These are phyloP conservation scores for Aurantiochytrium sp. DNA, from an alignment of 108 stramenopile genomes.

Conservation along the genomic window DNA sequence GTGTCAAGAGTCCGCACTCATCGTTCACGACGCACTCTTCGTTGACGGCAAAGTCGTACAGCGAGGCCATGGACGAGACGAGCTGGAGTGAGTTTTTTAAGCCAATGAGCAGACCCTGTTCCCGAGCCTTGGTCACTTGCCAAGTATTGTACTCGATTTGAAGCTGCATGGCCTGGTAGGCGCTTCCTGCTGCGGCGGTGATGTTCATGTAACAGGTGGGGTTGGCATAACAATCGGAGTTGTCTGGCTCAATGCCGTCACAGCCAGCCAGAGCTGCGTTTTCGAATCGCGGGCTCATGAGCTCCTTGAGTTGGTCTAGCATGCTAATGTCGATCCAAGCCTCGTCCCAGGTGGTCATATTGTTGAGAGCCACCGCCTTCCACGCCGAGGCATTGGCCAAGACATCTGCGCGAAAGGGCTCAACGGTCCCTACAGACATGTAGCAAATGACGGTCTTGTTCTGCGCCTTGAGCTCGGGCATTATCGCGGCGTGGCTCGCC, in stretches of 20 bases:
- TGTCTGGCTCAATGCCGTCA: not conserved
- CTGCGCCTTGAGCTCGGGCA: not conserved
- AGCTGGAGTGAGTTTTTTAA: slow-evolving; percentile 24
- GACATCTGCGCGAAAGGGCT: not conserved
- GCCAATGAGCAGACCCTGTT: not conserved
- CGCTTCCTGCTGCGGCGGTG: not conserved
- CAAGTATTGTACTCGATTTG: not conserved
- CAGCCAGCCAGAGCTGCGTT: not conserved
- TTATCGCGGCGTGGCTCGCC: not conserved
- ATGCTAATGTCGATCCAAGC: not conserved
- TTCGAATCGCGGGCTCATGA: not conserved
- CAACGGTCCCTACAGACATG: not conserved
- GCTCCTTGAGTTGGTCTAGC: not conserved
- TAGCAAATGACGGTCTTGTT: not conserved
- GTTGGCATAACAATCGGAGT: not conserved
- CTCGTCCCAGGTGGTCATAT: not conserved
- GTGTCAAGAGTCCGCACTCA: not conserved
- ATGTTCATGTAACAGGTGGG: not conserved
- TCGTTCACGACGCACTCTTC: slow-evolving; percentile 19
- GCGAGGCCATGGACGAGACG: not conserved
- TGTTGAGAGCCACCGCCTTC: not conserved
- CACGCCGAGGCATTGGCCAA: not conserved
- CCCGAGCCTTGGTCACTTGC: not conserved
- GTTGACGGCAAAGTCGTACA: slow-evolving; percentile 27
- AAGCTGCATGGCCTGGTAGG: not conserved